These are phyloP conservation scores for Tricholoma saponaceum DNA, from an alignment of 768 basidiomycete species.

Conservation along the genomic window DNA sequence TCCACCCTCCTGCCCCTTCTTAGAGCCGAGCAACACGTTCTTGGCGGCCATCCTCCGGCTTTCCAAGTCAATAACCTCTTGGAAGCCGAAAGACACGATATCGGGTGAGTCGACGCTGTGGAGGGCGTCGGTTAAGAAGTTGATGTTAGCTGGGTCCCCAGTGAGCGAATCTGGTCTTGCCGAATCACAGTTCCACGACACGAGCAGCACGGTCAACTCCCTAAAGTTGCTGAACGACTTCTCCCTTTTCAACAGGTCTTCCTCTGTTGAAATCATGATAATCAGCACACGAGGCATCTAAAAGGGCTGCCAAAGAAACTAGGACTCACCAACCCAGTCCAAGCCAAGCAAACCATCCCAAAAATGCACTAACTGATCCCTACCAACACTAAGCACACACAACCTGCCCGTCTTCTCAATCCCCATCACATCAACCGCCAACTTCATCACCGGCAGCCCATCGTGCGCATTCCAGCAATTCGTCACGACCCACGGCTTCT, in stretches of 20 bases:
- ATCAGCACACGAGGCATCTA: not conserved
- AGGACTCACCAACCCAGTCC: slow-evolving; percentile 80
- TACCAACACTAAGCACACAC: slow-evolving; percentile 70
- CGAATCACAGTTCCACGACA: slow-evolving; percentile 93
- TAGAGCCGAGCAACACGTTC: slow-evolving; percentile 77
- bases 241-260: slow-evolving; percentile 73
- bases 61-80: slow-evolving; percentile 96
- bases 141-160: slow-evolving; percentile 64
- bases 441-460: slow-evolving; percentile 55
- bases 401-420: slow-evolving; percentile 66
- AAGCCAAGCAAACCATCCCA: slow-evolving; percentile 89
- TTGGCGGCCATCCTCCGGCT: slow-evolving; percentile 90
- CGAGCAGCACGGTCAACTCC: slow-evolving; percentile 68
- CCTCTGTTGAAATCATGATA: slow-evolving; percentile 41
- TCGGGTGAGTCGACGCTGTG: slow-evolving; percentile 74
- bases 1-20: slow-evolving; percentile 47
- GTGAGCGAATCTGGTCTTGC: slow-evolving; percentile 73
- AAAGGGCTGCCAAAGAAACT: not conserved
- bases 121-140: slow-evolving; percentile 78
- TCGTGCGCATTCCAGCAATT: slow-evolving; percentile 86
- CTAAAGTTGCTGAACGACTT: slow-evolving; percentile 76
- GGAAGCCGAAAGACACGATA: slow-evolving; percentile 91
- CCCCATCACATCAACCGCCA: slow-evolving; percentile 71
- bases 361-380: slow-evolving; percentile 66
- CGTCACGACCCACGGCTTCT: slow-evolving; percentile 79